These are phyloP conservation scores for Naematelia aurantialba DNA, from an alignment of 768 basidiomycete genomes.

Conservation along the genomic window DNA sequence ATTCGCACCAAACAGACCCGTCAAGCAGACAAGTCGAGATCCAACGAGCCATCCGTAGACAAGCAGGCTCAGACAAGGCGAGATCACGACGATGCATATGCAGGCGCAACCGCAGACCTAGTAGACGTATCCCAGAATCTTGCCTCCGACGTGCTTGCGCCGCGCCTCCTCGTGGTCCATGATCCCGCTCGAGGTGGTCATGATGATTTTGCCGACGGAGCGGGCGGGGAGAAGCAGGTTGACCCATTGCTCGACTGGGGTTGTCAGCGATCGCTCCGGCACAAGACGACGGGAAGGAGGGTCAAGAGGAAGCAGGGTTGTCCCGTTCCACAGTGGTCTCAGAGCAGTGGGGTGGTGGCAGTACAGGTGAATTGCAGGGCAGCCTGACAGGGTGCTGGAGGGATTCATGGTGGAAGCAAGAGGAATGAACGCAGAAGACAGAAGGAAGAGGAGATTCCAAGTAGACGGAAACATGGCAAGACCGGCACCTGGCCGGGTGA, in stretches of 20 bases:
- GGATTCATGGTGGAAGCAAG: too few relatives aligned
- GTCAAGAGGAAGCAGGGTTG: too few relatives aligned
- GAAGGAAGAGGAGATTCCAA: not conserved
- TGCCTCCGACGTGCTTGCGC: slow-evolving; percentile 89
- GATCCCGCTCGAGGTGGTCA: slow-evolving; percentile 96
- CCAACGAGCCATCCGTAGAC: not conserved
- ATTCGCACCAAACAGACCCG: not conserved
- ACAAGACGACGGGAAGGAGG: too few relatives aligned
- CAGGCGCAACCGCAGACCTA: slow-evolving; percentile 55
- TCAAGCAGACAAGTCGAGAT: not conserved
- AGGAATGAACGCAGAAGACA: not conserved
- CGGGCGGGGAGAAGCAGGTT: slow-evolving; percentile 92
- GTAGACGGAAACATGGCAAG: too few relatives aligned
- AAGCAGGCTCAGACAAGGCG: too few relatives aligned
- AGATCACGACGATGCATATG: slow-evolving; percentile 1
- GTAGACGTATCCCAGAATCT: slow-evolving; percentile 88
- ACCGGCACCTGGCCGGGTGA: not conserved
- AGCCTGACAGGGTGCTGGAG: not conserved
- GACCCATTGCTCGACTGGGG: slow-evolving; percentile 66
- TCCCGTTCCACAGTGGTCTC: not conserved
- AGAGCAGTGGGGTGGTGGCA: not conserved
- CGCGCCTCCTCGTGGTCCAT: slow-evolving; percentile 93
- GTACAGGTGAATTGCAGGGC: not conserved
- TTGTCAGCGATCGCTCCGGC: too few relatives aligned
- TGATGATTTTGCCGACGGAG: slow-evolving; percentile 93